phyloP scores from a whole-genome alignment of 2,329 filamentous ascomycete species.

The Chalaropsis ovoidea region DNA sequence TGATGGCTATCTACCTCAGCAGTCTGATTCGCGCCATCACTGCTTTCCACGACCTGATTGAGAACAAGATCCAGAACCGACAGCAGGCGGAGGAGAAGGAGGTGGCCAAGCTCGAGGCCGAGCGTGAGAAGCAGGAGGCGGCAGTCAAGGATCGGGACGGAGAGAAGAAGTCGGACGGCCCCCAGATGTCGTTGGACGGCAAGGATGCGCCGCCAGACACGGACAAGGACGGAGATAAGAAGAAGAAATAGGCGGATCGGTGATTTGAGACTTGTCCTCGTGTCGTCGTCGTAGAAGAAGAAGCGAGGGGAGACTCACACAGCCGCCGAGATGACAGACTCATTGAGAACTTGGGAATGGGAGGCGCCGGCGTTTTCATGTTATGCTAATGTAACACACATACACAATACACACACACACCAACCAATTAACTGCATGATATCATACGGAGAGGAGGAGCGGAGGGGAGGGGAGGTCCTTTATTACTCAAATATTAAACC shows the following conservation, averaged over 20 bases:
- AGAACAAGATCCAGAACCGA: constrained; percentile 99
- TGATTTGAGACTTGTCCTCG: background rate
- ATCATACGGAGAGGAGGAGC: too few relatives aligned
- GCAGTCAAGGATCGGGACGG: constrained; percentile 31
- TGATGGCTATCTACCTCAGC: constrained; percentile 96
- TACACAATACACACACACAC: constrained; percentile 15
- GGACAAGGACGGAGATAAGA: constrained; percentile 45
- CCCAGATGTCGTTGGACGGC: constrained; percentile 22
- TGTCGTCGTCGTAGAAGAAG: constrained; percentile 2
- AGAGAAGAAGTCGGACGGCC: constrained; percentile 40
- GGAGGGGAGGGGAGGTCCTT: too few relatives aligned
- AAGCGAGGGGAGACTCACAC: constrained; percentile 8
- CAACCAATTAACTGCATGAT: constrained; percentile 8
- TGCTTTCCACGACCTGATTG: constrained; percentile 96
- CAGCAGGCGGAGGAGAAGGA: constrained; percentile 96
- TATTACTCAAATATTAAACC: background rate
- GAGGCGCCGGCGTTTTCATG: constrained; percentile 19
- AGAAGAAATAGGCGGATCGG: constrained; percentile 35
- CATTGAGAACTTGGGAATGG: constrained; percentile 17
- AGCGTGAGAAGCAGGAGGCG: constrained; percentile 50
- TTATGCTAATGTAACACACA: constrained; percentile 20
- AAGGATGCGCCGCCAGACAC: constrained; percentile 47
- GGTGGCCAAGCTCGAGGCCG: constrained; percentile 62
- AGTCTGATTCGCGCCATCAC: constrained; percentile 96
- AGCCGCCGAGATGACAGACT: constrained; percentile 11